Evolutionary conservation across 2,329 filamentous ascomycete species (phyloP), one percentile per base, ranked within the genome.

Genomic region (Fonsecaea monophora): DNA sequence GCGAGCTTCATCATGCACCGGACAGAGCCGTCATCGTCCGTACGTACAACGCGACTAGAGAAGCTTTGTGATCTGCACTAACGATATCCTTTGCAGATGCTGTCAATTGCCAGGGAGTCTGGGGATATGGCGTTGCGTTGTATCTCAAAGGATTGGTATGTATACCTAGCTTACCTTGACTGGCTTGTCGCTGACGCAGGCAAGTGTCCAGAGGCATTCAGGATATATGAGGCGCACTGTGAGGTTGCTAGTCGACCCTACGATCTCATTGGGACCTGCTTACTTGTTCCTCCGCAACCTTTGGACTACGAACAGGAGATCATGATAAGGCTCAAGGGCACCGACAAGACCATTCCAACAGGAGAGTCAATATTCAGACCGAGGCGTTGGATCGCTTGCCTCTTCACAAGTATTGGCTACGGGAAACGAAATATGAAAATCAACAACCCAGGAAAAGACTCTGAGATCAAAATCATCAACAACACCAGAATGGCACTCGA

Each of bases 91-190:
- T 21, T 13, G 7, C 60, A 82, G 81, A 89, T 74, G 85, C 86
- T 12, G 88, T 86, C 77, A 89, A 89, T 74, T 83, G 82, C 59
- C 76, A 81, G 67, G 87, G 86, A 5, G 73, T 72, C 13, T 89
- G 87, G 87, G 85, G 85, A 54, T 80, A 79, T 3, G 87, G 87
- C n/a, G 86, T 89, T 61, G 87, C 86, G 1, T 70, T 73, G 38
- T 78, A 76, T 0, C 88, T 88, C 76, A 81, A 78, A 25, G 66
- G 75, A 4, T 75, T 75, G 25, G 78, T 79, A 72, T 12, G 64
- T 15, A 34, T 38, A n/a, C 18, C 12, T 12, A 3, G 13, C 7
- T 18, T 9, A 5, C 7, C 12, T 32, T 13, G 10, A 4, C 10
- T 54, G 13, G 13, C 18, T 1, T 30, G n/a, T 40, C 10, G 9